A percentile compares a stretch with the other conserved stretches of the same genome.
Evolutionary conservation across 345 rosid species (phyloP).

Genomic region (Eucalyptus tenuipes): DNA sequence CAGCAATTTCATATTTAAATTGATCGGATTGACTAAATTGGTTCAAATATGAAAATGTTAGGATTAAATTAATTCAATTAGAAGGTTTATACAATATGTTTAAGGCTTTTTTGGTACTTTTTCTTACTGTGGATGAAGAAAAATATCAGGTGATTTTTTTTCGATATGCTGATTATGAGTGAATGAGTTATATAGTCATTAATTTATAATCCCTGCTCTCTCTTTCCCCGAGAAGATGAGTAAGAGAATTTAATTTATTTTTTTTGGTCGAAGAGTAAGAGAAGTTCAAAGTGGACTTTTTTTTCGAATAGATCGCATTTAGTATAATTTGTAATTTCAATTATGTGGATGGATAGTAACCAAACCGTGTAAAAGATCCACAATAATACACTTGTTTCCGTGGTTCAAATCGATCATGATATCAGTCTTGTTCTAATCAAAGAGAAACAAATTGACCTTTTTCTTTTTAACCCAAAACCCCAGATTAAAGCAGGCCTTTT

Average conservation of each 20-base stretch:
- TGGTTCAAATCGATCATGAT: not conserved
- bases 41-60: not conserved
- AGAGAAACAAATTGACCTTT: not conserved
- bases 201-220: not conserved
- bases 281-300: not conserved
- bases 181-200: not conserved
- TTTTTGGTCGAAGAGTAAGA: not conserved
- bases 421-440: not conserved
- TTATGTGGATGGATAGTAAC: not conserved
- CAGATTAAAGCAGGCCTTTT: not conserved
- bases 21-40: not conserved
- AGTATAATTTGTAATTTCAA: not conserved
- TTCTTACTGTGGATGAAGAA: not conserved
- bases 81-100: no score
- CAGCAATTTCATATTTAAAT: not conserved
- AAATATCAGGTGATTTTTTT: not conserved
- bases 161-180: not conserved
- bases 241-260: not conserved
- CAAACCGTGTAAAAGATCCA: not conserved
- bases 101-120: no score
- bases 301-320: not conserved
- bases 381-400: not conserved
- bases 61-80: no score
- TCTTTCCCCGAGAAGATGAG: not conserved
- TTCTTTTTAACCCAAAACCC: not conserved